Evolutionary conservation across 768 basidiomycete genomes (phyloP).

Genomic region (Coprinellus aureogranulatus): DNA sequence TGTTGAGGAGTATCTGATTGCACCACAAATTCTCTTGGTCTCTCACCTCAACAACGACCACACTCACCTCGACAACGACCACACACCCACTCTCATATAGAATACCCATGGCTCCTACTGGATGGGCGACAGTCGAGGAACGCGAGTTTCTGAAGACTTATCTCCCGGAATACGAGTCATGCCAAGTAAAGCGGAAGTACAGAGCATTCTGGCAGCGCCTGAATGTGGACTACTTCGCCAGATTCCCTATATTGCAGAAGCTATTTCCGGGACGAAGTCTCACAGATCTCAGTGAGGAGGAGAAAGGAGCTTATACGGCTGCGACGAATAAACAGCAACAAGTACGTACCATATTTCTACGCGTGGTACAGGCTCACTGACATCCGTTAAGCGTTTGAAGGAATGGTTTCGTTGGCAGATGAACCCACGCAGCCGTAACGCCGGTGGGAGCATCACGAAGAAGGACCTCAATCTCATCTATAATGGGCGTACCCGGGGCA

Average conservation of each 20-base stretch:
- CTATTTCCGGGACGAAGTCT: not conserved
- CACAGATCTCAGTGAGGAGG: not conserved
- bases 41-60: too few species aligned
- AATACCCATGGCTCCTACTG: too few species aligned
- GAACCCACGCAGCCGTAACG: not conserved
- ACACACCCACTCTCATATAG: too few species aligned
- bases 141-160: too few species aligned
- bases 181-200: too few species aligned
- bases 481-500: not conserved
- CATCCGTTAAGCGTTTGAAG: not conserved
- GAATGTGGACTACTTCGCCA: not conserved
- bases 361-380: not conserved
- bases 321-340: not conserved
- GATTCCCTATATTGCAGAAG: not conserved
- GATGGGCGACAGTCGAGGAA: too few species aligned
- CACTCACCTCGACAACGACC: too few species aligned
- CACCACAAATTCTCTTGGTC: too few species aligned
- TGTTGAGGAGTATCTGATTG: too few species aligned
- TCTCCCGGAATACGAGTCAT: too few species aligned
- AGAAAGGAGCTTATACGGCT: not conserved
- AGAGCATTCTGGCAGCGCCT: not conserved
- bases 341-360: not conserved
- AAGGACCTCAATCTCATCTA: not conserved
- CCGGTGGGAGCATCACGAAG: not conserved
- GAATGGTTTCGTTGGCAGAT: not conserved